phyloP scores from a whole-genome alignment of 345 rosid genomes.

The Euphorbia peplus region DNA sequence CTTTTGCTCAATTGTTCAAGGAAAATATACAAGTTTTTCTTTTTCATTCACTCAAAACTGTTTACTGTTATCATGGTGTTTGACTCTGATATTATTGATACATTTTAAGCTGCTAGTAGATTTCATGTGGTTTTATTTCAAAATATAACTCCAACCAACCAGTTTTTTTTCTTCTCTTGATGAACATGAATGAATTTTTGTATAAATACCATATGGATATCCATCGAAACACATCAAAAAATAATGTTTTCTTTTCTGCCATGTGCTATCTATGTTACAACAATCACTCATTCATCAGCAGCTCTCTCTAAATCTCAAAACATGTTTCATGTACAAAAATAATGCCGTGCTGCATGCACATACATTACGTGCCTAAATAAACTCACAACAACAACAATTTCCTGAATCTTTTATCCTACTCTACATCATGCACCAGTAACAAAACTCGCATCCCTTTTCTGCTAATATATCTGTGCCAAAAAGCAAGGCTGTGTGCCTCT shows the following conservation, averaged over 20 bases:
- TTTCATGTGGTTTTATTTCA: too few species aligned
- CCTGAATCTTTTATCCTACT: background rate
- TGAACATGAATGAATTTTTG: too few species aligned
- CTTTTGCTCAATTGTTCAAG: background rate
- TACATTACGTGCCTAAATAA: conserved; percentile 2
- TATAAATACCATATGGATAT: too few species aligned
- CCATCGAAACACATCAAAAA: too few species aligned
- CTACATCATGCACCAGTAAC: background rate
- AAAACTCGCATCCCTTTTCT: background rate
- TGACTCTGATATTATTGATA: too few species aligned
- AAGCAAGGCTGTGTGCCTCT: background rate
- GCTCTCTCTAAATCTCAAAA: background rate
- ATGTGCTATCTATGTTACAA: background rate
- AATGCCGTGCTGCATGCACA: background rate
- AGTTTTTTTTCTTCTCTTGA: too few species aligned
- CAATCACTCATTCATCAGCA: conserved; percentile 2
- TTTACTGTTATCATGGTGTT: too few species aligned
- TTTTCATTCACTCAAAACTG: background rate
- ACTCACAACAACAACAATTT: conserved; percentile 20
- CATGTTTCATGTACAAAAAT: conserved; percentile 18
- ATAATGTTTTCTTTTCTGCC: background rate
- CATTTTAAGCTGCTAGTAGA: too few species aligned
- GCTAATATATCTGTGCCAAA: background rate
- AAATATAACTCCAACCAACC: too few species aligned
- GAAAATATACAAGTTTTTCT: background rate